phyloP scores from a whole-genome alignment of 192 early-diverging fungal species.

The Coemansia erecta region DNA sequence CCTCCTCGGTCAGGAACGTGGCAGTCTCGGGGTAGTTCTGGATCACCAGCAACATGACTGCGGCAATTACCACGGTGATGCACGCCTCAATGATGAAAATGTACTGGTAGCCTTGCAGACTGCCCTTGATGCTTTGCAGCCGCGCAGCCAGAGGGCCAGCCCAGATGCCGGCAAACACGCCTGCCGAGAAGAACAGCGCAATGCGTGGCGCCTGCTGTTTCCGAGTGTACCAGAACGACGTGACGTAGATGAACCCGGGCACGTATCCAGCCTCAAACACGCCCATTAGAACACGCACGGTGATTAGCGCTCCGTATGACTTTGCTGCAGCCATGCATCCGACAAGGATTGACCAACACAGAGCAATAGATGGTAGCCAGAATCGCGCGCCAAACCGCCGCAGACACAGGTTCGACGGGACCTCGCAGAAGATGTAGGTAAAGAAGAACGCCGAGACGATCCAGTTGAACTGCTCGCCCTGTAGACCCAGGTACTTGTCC shows the following conservation, averaged over 20 bases:
- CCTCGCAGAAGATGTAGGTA: conserved; percentile 62
- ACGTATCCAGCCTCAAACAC: conserved; percentile 65
- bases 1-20: conserved; percentile 56
- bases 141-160: conserved; percentile 44
- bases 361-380: conserved; percentile 50
- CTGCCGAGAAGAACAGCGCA: conserved; percentile 52
- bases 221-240: conserved; percentile 56
- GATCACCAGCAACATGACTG: conserved; percentile 43
- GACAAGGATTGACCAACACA: conserved; percentile 48
- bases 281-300: conserved; percentile 45
- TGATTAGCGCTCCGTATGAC: conserved; percentile 54
- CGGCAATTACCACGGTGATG: conserved; percentile 51
- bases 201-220: conserved; percentile 49
- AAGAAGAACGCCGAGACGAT: conserved; percentile 61
- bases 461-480: conserved; percentile 54
- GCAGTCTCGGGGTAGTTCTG: conserved; percentile 58
- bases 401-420: conserved; percentile 61
- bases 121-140: conserved; percentile 32
- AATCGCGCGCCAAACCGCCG: conserved; percentile 36
- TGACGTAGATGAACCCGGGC: conserved; percentile 65
- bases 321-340: conserved; percentile 61
- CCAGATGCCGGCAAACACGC: conserved; percentile 51
- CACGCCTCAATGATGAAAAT: conserved; percentile 61
- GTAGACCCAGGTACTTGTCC: conserved; percentile 37
- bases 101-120: conserved; percentile 41